Percentiles rank a stretch among this genome's conserved stretches.
Evolutionary conservation across 768 basidiomycete species (phyloP).

Genomic region (Galerina sulciceps): DNA sequence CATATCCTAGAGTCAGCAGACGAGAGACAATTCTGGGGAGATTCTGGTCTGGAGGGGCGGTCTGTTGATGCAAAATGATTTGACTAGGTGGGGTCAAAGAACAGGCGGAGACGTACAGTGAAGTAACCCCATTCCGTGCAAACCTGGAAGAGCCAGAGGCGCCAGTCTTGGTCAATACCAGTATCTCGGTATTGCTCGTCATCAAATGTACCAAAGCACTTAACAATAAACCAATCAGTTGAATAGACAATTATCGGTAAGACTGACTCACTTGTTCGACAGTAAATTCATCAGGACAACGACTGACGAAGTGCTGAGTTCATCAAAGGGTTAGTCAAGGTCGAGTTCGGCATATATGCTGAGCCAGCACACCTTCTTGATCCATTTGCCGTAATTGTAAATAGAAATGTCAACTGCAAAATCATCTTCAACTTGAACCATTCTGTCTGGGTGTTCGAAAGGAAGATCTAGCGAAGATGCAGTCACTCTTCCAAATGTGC

Average conservation of each 20-base stretch:
- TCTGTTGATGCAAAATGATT: constrained; percentile 42
- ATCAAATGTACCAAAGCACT: constrained; percentile 90
- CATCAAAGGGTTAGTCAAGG: not conserved
- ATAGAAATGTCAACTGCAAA: constrained; percentile 61
- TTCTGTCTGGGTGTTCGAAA: constrained; percentile 51
- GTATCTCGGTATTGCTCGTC: constrained; percentile 66
- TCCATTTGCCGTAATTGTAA: constrained; percentile 76
- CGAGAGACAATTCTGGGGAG: constrained; percentile 81
- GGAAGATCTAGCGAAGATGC: constrained; percentile 40
- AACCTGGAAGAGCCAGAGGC: constrained; percentile 89
- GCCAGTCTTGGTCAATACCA: constrained; percentile 75
- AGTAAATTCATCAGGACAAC: constrained; percentile 52
- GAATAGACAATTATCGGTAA: not conserved
- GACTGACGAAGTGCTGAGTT: constrained; percentile 53
- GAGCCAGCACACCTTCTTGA: constrained; percentile 58
- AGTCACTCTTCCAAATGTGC: constrained; percentile 39
- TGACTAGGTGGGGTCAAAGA: not conserved
- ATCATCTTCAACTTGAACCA: constrained; percentile 48
- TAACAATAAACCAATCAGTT: not conserved
- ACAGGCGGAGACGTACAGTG: constrained; percentile 47
- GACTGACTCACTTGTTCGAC: constrained; percentile 36
- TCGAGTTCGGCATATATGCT: not conserved
- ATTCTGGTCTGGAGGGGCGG: constrained; percentile 72
- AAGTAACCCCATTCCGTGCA: constrained; percentile 98
- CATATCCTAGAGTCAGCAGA: constrained; percentile 54